Base-by-base conservation (phyloP, 2,329 filamentous ascomycete species). In the Calonectria pseudoturangicola region DNA sequence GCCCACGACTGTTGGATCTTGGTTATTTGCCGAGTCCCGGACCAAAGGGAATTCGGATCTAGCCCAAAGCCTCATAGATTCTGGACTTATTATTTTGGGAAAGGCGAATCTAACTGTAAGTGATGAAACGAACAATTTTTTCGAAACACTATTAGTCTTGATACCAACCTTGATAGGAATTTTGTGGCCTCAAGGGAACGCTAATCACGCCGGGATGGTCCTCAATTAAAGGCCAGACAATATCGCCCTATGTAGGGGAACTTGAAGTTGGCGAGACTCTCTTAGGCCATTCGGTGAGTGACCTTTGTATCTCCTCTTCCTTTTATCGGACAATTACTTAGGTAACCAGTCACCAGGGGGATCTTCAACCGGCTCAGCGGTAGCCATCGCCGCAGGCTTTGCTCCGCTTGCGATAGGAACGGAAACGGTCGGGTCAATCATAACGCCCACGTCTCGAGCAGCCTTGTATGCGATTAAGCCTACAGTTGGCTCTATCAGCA, bases 301-400 rank as follows among this genome's bases (percentile, higher is more conserved):
- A 36, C 7, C 3, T 36, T 12, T 36, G 7, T 63, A n/a, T 7
- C 16, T 6, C 16, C 18, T 13, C 6, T 33, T 2, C 16, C 16
- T 33, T 9, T 43, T 8, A 27, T 45, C 25, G 10, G 1, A 13
- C 33, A 41, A 3, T 21, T 2, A 21, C 13, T 58, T 4, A 58
- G 18, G 25, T 27, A 13, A 12, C 12, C 25, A 83, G 78, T 72
- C 75, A 1, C 82, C 82, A 0, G 80, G 80, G 0, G 83, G 82
- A 36, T 84, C 80, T 0, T 84, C 82, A 1, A 71, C 79, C 2
- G 82, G 83, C 25, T 83, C 83, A n/a, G 82, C 79, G 13, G 82
- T 84, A 3, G 77, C 78, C 4, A 78, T 83, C 0, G 77, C 81
- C 0, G 81, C 81, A 4, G 82, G 82, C 0, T 81, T 80, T 30